A percentile compares a stretch with the other conserved stretches of the same genome.
phyloP scores from a whole-genome alignment of 345 rosid genomes.

The Sisymbrium irio region DNA sequence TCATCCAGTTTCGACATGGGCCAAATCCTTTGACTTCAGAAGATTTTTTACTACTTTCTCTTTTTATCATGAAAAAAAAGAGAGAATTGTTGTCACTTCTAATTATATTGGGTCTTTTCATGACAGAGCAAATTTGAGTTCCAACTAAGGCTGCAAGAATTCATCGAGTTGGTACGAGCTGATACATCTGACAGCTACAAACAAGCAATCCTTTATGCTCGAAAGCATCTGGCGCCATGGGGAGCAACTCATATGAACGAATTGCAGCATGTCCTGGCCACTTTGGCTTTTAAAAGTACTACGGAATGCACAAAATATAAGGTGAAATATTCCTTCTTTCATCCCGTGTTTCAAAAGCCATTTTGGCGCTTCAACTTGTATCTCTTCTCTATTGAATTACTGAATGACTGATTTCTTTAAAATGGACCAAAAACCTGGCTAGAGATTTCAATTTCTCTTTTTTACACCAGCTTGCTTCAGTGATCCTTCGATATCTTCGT shows the following conservation, averaged over 20 bases:
- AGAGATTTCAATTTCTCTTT: background rate
- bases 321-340: slow-evolving; percentile 44
- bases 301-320: slow-evolving; percentile 78
- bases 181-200: slow-evolving; percentile 64
- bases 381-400: slow-evolving; percentile 7
- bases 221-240: slow-evolving; percentile 86
- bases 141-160: slow-evolving; percentile 94
- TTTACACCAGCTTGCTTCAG: slow-evolving; percentile 1
- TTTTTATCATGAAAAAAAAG: background rate
- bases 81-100: background rate
- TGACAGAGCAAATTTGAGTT: slow-evolving; percentile 89
- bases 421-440: background rate
- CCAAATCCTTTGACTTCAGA: background rate
- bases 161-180: slow-evolving; percentile 82
- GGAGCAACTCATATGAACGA: slow-evolving; percentile 85
- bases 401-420: background rate
- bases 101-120: slow-evolving; percentile 1
- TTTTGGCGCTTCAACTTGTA: background rate
- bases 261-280: slow-evolving; percentile 72
- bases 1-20: no score
- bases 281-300: slow-evolving; percentile 81
- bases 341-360: slow-evolving; percentile 4
- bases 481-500: background rate
- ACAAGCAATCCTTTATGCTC: slow-evolving; percentile 76
- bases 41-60: background rate